A percentile compares a stretch with the other conserved stretches of the same genome.
These are phyloP conservation scores for Limtongozyma cylindracea DNA, from an alignment of 805 yeast genomes.

Conservation along the genomic window DNA sequence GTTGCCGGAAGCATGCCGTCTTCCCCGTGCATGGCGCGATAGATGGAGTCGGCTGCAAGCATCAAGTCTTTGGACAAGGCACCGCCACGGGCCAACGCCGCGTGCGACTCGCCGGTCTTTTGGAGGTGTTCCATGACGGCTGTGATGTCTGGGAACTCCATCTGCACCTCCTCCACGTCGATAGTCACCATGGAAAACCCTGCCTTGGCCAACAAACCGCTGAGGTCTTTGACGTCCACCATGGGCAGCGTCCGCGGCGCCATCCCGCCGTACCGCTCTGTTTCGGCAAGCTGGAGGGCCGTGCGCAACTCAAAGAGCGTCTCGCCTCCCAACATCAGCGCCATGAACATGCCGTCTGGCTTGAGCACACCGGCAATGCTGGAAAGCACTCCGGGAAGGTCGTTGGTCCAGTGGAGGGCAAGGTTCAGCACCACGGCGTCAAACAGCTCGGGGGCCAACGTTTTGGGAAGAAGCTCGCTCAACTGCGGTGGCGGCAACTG, in stretches of 20 bases:
- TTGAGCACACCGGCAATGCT: constrained; percentile 31
- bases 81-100: constrained; percentile 22
- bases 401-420: constrained; percentile 69
- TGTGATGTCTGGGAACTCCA: constrained; percentile 44
- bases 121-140: constrained; percentile 48
- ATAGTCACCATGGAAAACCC: constrained; percentile 63
- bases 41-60: constrained; percentile 56
- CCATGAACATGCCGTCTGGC: constrained; percentile 69
- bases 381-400: constrained; percentile 38
- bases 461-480: too few relatives aligned
- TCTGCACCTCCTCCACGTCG: constrained; percentile 66
- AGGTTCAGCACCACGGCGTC: constrained; percentile 57
- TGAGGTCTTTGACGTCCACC: constrained; percentile 57
- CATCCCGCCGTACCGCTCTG: constrained; percentile 57
- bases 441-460: constrained; percentile 12
- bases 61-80: constrained; percentile 28
- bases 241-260: constrained; percentile 66
- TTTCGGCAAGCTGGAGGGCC: constrained; percentile 56
- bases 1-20: constrained; percentile 45
- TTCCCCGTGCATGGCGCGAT: constrained; percentile 46
- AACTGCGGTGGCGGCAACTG: too few relatives aligned
- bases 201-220: constrained; percentile 43
- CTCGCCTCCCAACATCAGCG: constrained; percentile 65
- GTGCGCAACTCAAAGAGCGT: constrained; percentile 67
- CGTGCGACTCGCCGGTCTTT: constrained; percentile 68